These are phyloP conservation scores for Cylindrotheca closterium DNA, from an alignment of 108 stramenopile genomes.

Conservation along the genomic window DNA sequence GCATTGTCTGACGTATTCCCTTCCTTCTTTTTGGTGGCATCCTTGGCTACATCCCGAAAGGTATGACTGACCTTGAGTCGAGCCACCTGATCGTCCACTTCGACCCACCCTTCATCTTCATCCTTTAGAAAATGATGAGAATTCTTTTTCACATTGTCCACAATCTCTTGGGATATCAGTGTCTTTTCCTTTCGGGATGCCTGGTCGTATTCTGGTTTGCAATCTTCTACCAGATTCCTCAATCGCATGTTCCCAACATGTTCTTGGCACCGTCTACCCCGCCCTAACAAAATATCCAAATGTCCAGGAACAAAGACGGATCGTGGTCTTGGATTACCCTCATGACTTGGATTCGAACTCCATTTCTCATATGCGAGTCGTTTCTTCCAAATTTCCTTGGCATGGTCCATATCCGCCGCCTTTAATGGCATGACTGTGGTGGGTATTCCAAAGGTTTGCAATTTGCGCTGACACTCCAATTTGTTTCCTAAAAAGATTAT, in stretches of 20 bases:
- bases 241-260: slow-evolving; percentile 30
- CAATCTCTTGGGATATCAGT: slow-evolving; percentile 12
- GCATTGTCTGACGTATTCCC: too few species aligned
- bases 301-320: slow-evolving; percentile 6
- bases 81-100: slow-evolving; percentile 11
- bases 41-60: slow-evolving; percentile 6
- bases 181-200: slow-evolving; percentile 17
- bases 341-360: neutral
- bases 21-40: neutral
- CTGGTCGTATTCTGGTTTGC: slow-evolving; percentile 7
- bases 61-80: slow-evolving; percentile 7
- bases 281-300: slow-evolving; percentile 34
- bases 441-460: slow-evolving; percentile 9
- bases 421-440: slow-evolving; percentile 17
- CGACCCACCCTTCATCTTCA: slow-evolving; percentile 17
- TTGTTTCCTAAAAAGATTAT: slow-evolving; percentile 7
- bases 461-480: neutral
- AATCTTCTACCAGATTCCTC: slow-evolving; percentile 6
- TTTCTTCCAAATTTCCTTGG: slow-evolving; percentile 1
- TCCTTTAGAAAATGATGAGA: slow-evolving; percentile 5
- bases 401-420: neutral
- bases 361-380: slow-evolving; percentile 7
- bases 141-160: neutral
- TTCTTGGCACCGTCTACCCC: slow-evolving; percentile 18
- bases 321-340: neutral